phyloP scores from a whole-genome alignment of 176 grass and related monocot genomes.

The Urochloa ruziziensis region DNA sequence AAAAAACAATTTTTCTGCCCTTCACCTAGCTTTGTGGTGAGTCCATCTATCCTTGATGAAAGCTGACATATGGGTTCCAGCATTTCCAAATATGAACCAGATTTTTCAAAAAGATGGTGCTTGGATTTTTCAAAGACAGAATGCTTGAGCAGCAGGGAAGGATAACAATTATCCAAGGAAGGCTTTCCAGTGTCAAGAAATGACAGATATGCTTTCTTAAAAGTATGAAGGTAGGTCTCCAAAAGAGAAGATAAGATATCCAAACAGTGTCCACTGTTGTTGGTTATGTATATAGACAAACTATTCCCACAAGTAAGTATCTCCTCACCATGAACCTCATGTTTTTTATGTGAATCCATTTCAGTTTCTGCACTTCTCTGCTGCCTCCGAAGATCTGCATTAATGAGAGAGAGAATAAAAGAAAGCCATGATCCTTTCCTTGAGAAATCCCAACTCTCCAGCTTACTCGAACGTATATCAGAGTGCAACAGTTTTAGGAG shows the following conservation, averaged over 20 bases:
- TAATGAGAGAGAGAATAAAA: conserved; percentile 72
- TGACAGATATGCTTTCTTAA: conserved; percentile 58
- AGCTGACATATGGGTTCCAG: conserved; percentile 62
- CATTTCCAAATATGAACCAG: conserved; percentile 53
- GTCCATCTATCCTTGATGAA: conserved; percentile 64
- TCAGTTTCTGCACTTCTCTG: conserved; percentile 31
- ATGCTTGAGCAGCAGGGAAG: conserved; percentile 76
- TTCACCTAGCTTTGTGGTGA: conserved; percentile 44
- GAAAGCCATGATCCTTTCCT: conserved; percentile 73
- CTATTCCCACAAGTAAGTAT: conserved; percentile 46
- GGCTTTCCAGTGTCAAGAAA: conserved; percentile 41
- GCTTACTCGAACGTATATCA: conserved; percentile 42
- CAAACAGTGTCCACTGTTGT: conserved; percentile 42
- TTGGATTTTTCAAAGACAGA: conserved; percentile 66
- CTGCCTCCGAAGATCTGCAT: conserved; percentile 48
- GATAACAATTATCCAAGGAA: conserved; percentile 50
- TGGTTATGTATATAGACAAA: conserved; percentile 49
- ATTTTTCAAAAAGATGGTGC: conserved; percentile 59
- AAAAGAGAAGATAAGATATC: conserved; percentile 69
- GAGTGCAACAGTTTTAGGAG: conserved; percentile 54
- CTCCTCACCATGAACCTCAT: conserved; percentile 22
- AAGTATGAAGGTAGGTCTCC: conserved; percentile 55
- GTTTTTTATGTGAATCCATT: background rate
- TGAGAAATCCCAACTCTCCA: conserved; percentile 67
- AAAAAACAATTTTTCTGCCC: conserved; percentile 40